Base-by-base conservation (phyloP, 306 rosid species). In the Gastrolobium villosum region DNA sequence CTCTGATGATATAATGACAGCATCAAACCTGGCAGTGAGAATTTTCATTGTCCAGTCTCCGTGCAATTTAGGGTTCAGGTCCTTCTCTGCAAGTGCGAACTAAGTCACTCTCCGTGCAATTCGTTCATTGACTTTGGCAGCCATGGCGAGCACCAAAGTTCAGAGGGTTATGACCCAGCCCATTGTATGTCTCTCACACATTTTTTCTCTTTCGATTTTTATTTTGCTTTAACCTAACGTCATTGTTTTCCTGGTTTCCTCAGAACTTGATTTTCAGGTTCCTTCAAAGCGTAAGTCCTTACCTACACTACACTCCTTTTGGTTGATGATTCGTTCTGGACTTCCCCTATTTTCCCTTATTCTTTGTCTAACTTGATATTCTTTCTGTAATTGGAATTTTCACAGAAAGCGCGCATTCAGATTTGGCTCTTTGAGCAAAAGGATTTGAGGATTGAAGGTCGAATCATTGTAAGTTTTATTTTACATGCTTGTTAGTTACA, bases 91-190 rank as follows among this genome's bases (percentile, higher is more conserved):
- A 20, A 20, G 26, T 20, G 26, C 26, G 26, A 20, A 20, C 26
- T 20, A 20, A 20, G 1, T 1, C 26, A 20, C 26, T 20, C 26
- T 20, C 26, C 26, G 26, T 20, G 26, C 26, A 20, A 20, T 35
- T n/a, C 14, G n/a, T 60, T 13, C 11, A 13, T 11, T 8, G 10
- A 54, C 11, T 32, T 68, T 11, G 36, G 79, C 75, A 85, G 86
- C 89, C 80, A 93, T 93, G 98, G 96, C 98, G 71, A 93, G 98
- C 86, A 90, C 98, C 76, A 93, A 93, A 82, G 98, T 93, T 56
- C 96, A 93, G 94, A 82, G 98, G 94, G 92, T 93, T 79, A 93
- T 93, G 98, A 93, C 96, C 86, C 97, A 93, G 46, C 97, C 96
- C 37, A 93, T 93, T 57, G 98, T 90, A 76, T 7, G 85, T 54